Evolutionary conservation across 371 early-diverging fungal genomes (phyloP), one percentile per base, ranked within the genome.

Genomic region (Umbelopsis sp.): DNA sequence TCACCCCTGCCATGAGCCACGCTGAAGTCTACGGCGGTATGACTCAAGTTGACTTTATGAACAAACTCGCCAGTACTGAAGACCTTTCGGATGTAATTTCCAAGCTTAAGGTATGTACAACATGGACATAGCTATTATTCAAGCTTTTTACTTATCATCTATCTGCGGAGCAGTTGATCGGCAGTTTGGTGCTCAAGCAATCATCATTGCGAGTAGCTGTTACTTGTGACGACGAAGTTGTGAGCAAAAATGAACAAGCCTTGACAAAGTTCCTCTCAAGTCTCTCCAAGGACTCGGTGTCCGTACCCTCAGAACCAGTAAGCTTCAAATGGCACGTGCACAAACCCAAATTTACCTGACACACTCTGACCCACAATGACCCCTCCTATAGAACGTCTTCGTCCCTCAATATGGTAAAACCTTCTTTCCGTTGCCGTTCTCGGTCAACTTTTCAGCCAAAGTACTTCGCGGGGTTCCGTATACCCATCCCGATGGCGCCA

Each of bases 361-460:
- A 57, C 57, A 57, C 14, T 29, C 29, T 57, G 57, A 57, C 57
- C 35, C 35, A 57, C 35, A 41, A 29, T 53, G 53, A 45, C 45
- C 45, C 18, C 25, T 44, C 29, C n/a, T 65, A 22, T 50, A 66
- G 80, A 51, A 16, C n/a, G 63, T 67, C 20, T 81, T 81, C 65
- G 69, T 63, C 1, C 84, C 81, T 41, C 63, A 77, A 16, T 81
- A 76, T 70, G 69, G 67, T 24, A 81, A 80, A 57, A 80, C 80
- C 2, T 84, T 84, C 64, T 89, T 89, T 77, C 88, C 92, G 4
- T 74, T 95, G 63, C 95, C 96, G 3, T 94, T 94, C 72, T 88
- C 91, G 24, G 91, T 96, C 66, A 96, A 96, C 79, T 97, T 91
- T 71, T 88, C 93, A 6, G 92, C 92, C 20, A 80, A 88, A 65